Evolutionary conservation across 805 yeast genomes (phyloP), one percentile per base, ranked within the genome.

Genomic region (Yamadazyma paraphyllophila): DNA sequence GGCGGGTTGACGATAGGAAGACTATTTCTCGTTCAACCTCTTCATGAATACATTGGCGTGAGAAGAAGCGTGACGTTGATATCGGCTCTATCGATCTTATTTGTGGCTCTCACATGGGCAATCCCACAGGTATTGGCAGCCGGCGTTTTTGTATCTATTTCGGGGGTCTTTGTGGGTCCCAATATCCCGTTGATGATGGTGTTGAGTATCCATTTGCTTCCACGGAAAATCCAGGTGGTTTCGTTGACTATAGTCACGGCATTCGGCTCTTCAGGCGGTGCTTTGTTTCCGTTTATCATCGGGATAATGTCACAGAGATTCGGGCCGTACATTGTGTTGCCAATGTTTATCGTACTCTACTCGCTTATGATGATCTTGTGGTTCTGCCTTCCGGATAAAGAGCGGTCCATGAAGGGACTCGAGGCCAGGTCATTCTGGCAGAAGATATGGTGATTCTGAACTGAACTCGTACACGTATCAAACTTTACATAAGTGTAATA

Each of bases 141-240:
- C 11, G 81, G 80, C 2, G 63, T 78, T 1, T 64, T 71, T 41
- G 71, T 74, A 14, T 66, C 82, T 4, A 43, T 76, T 1, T 68
- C 77, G 15, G 92, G 92, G 2, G 58, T 80, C 1, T 77, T 76
- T 54, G 74, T 82, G 32, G 92, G 91, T 0, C 91, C 91, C 1
- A 67, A 81, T 31, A 85, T 82, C 62, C 78, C 74, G 13, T 60
- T 78, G 51, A 68, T 77, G 78, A 61, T 78, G 35, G 65, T 78
- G 1, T 54, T 73, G 8, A 66, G 71, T 9, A 69, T 74, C 1
- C 47, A 45, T 10, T 62, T 77, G 34, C 52, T 78, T 13, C 83
- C 82, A 4, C 59, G 81, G 44, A 77, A 72, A 57, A 76, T 78
- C 46, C 78, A 76, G 56, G 73, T 74, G 39, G 69, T 77, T 32